phyloP scores from a whole-genome alignment of 2,329 filamentous ascomycete species.

The Stagonosporopsis cucurbitacearum region DNA sequence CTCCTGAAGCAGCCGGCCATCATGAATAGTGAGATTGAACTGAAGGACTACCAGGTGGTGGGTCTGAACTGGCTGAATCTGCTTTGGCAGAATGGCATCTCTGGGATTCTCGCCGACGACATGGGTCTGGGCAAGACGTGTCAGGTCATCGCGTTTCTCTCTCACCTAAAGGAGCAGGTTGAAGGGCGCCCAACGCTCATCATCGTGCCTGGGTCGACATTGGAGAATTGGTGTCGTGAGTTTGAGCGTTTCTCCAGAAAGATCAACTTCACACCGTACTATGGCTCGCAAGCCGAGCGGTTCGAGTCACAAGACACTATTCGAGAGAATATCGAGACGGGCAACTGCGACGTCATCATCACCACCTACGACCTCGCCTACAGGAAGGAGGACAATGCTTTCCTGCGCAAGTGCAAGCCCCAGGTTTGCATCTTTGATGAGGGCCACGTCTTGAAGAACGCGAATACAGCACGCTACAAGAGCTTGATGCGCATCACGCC shows the following conservation, averaged over 20 bases:
- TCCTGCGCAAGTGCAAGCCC: constrained; percentile 65
- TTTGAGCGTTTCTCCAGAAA: constrained; percentile 85
- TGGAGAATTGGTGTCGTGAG: constrained; percentile 95
- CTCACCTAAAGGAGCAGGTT: constrained; percentile 75
- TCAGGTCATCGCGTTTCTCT: constrained; percentile 91
- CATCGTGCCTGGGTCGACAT: constrained; percentile 88
- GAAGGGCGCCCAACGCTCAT: constrained; percentile 78
- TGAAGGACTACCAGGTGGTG: constrained; percentile 94
- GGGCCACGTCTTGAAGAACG: constrained; percentile 91
- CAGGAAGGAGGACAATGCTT: constrained; percentile 66
- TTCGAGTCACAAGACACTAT: constrained; percentile 71
- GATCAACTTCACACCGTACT: constrained; percentile 74
- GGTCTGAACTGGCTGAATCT: constrained; percentile 94
- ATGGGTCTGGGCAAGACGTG: constrained; percentile 97
- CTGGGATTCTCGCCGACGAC: constrained; percentile 93
- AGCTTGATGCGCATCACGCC: constrained; percentile 79
- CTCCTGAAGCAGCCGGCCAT: constrained; percentile 73
- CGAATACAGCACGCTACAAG: constrained; percentile 79
- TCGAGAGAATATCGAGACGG: constrained; percentile 65
- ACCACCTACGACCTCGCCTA: constrained; percentile 73
- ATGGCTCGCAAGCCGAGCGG: constrained; percentile 72
- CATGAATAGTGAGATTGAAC: constrained; percentile 76
- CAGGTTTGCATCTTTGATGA: constrained; percentile 83
- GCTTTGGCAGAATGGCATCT: constrained; percentile 78
- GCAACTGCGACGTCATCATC: constrained; percentile 69